These are phyloP conservation scores for Xylaria sp. DNA, from an alignment of 2,329 filamentous ascomycete species.

Conservation along the genomic window DNA sequence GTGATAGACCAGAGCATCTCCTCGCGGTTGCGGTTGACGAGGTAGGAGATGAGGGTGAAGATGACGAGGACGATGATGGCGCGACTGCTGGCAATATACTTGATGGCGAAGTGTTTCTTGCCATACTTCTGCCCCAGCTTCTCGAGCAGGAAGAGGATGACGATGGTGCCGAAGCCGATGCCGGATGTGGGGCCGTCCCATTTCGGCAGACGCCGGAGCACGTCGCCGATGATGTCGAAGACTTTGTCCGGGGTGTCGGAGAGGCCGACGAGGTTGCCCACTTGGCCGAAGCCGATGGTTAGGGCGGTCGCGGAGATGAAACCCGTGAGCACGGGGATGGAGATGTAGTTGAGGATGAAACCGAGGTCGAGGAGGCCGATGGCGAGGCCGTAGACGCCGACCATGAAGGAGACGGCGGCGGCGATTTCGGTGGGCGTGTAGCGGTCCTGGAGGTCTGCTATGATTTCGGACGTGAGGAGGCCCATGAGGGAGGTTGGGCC, in stretches of 20 bases:
- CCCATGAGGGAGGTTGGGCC: conserved; percentile 62
- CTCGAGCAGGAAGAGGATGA: conserved; percentile 52
- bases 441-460: conserved; percentile 47
- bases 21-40: conserved; percentile 50
- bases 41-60: conserved; percentile 59
- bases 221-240: conserved; percentile 53
- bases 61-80: conserved; percentile 56
- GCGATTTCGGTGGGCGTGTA: conserved; percentile 53
- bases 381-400: conserved; percentile 55
- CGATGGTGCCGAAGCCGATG: conserved; percentile 53
- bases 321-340: conserved; percentile 57
- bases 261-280: conserved; percentile 55
- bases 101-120: conserved; percentile 51
- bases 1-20: conserved; percentile 53
- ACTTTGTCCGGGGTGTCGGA: conserved; percentile 45
- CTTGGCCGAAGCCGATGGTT: conserved; percentile 60
- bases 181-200: conserved; percentile 55
- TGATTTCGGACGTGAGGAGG: conserved; percentile 56
- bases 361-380: conserved; percentile 59
- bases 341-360: conserved; percentile 62
- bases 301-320: conserved; percentile 63
- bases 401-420: conserved; percentile 57
- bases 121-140: conserved; percentile 55
- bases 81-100: conserved; percentile 54
- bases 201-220: conserved; percentile 51